These are phyloP conservation scores for Sphagnum magellanicum DNA, from an alignment of 228 moss, liverwort and hornwort species.

Conservation along the genomic window DNA sequence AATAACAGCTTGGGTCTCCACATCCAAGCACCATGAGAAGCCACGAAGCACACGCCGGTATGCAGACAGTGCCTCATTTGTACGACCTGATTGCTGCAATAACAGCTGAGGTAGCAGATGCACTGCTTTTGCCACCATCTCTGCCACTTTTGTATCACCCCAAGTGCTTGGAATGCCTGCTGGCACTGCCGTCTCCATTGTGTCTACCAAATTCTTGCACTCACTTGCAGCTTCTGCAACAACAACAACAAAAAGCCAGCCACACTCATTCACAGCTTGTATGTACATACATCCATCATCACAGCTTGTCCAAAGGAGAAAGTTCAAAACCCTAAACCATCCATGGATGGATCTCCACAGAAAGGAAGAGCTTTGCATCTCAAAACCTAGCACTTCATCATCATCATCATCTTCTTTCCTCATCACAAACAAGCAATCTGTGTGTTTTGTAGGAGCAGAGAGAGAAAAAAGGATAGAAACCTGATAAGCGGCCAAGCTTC, in stretches of 20 bases:
- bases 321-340: too few relatives aligned
- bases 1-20: conserved; percentile 28
- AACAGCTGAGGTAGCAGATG: conserved; percentile 65
- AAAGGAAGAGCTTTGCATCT: too few relatives aligned
- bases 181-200: conserved; percentile 59
- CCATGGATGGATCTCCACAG: too few relatives aligned
- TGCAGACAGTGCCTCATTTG: conserved; percentile 49
- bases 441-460: too few relatives aligned
- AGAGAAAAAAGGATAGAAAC: conserved; percentile 12
- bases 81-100: conserved; percentile 22
- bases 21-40: conserved; percentile 50
- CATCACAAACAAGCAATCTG: too few relatives aligned
- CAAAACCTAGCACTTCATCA: too few relatives aligned
- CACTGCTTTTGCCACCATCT: conserved; percentile 57
- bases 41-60: conserved; percentile 67
- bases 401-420: too few relatives aligned
- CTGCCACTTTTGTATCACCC: conserved; percentile 49
- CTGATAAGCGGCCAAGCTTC: conserved; percentile 47
- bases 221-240: conserved; percentile 70
- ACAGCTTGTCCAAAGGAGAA: too few relatives aligned
- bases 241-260: background rate
- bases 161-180: conserved; percentile 62
- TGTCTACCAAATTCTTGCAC: conserved; percentile 62
- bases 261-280: background rate
- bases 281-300: background rate